These are phyloP conservation scores for Tinospora cordifolia DNA, from an alignment of 164 flowering plant species.

Conservation along the genomic window DNA sequence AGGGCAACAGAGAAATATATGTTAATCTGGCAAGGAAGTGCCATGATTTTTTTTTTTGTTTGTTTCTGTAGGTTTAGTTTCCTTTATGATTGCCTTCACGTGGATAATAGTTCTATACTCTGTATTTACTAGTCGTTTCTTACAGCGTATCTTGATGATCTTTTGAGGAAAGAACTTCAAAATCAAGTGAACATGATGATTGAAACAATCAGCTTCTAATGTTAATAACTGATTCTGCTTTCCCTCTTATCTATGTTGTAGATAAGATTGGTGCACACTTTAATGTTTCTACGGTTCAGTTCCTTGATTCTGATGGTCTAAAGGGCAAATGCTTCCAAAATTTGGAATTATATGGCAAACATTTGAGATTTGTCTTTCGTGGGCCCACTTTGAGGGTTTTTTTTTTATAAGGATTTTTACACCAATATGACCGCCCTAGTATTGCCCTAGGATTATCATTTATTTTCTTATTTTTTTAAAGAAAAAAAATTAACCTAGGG, in stretches of 20 bases:
- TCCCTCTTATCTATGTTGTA: not conserved
- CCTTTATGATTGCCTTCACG: not conserved
- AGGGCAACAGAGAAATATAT: not conserved
- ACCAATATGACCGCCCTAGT: no score
- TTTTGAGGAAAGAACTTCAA: not conserved
- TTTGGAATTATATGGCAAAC: not conserved
- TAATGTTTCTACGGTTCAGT: not conserved
- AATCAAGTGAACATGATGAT: not conserved
- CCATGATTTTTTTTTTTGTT: not conserved
- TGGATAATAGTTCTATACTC: not conserved
- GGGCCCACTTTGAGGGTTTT: no score
- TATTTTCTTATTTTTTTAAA: no score
- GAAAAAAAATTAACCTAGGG: no score
- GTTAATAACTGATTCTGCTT: not conserved
- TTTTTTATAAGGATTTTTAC: no score
- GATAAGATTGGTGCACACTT: not conserved
- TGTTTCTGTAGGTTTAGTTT: conserved; percentile 1
- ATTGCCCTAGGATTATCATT: no score
- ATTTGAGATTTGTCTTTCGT: not conserved
- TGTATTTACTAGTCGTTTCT: not conserved
- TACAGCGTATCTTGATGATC: not conserved
- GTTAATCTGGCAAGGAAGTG: not conserved
- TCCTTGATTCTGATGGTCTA: not conserved
- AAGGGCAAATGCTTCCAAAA: not conserved
- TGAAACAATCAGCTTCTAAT: not conserved